Base-by-base conservation (phyloP, 148 eudicot genomes). In the Salicornia ramosissima region DNA sequence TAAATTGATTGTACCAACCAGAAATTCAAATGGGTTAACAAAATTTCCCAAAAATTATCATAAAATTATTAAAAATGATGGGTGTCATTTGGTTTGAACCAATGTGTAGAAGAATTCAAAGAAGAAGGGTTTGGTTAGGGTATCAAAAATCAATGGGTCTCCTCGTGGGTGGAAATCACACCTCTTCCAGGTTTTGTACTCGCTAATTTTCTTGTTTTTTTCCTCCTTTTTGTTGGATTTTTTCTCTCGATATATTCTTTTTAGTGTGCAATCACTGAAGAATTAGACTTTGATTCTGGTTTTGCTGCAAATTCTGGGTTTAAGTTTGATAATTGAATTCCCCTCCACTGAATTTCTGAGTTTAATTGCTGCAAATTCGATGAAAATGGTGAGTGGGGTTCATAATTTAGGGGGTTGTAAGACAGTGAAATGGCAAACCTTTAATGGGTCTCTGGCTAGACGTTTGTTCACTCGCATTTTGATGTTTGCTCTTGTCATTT, bases 151-250 rank as follows among this genome's bases (percentile, higher is more conserved):
- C 92, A 34, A 86, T 81, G 83, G 92, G 84, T 45, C 79, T 92
- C 90, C 90, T 92, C 83, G 97, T 92, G 97, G 97, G 97, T 89
- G 97, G 97, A 71, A 92, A 92, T 73, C 97, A 92, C 92, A 92
- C 97, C 73, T 92, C 97, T 22, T 92, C 89, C 89, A 92, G 97
- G 92, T 92, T 92, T 78, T 92, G 97, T 34, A 84, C 92, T 81
- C 97, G 97, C 77, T 92, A 91, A 71, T 57, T 61, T 51, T 8
- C 46, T 46, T 28, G n/a, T 42, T 51, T 34, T n/a, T 64, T 53
- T 24, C 6, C 1, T 11, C 34, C 19, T 28, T 28, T 42, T 10
- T 30, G 68, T 52, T 73, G 69, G 34, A n/a, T n/a, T n/a, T 42
- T 65, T 67, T 73, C 19, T 69, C 28, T 36, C 4, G 2, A 3